A percentile compares a stretch with the other conserved stretches of the same genome.
phyloP scores from a whole-genome alignment of 2,329 filamentous ascomycete genomes.

The Colletotrichum tropicale region DNA sequence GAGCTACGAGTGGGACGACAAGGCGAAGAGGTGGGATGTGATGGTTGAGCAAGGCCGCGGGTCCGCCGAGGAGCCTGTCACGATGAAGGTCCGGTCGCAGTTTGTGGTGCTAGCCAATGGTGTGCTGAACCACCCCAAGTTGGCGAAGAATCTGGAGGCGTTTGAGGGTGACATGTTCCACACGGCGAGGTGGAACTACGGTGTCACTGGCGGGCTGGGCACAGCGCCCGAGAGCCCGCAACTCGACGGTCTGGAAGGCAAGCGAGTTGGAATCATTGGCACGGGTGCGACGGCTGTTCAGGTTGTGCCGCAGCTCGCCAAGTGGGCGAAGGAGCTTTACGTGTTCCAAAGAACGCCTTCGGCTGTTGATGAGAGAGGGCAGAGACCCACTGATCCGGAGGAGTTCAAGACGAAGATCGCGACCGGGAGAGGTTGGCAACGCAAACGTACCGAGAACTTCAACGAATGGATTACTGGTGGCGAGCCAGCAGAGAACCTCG shows the following conservation, averaged over 20 bases:
- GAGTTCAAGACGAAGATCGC: constrained; percentile 42
- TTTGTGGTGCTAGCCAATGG: constrained; percentile 45
- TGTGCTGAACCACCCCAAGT: constrained; percentile 42
- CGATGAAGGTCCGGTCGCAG: constrained; percentile 38
- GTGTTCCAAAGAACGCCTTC: constrained; percentile 63
- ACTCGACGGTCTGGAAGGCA: constrained; percentile 48
- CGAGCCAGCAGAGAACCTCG: constrained; percentile 42
- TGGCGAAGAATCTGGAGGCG: constrained; percentile 44
- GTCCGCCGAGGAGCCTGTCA: constrained; percentile 25
- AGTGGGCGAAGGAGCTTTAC: constrained; percentile 53
- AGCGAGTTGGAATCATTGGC: constrained; percentile 53
- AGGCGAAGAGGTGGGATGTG: constrained; percentile 25
- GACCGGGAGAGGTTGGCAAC: constrained; percentile 52
- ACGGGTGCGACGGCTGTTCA: constrained; percentile 55
- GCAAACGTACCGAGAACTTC: constrained; percentile 48
- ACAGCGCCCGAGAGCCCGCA: constrained; percentile 37
- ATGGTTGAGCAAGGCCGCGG: constrained; percentile 27
- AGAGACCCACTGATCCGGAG: constrained; percentile 43
- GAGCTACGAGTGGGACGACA: constrained; percentile 51
- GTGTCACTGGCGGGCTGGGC: constrained; percentile 40
- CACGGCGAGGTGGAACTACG: constrained; percentile 51
- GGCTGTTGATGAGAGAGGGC: constrained; percentile 39
- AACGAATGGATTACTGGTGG: constrained; percentile 34
- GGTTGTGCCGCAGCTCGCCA: constrained; percentile 47
- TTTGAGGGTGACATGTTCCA: constrained; percentile 50